These are phyloP conservation scores for Delphinella strobiligena DNA, from an alignment of 2,329 filamentous ascomycete species.

Conservation along the genomic window DNA sequence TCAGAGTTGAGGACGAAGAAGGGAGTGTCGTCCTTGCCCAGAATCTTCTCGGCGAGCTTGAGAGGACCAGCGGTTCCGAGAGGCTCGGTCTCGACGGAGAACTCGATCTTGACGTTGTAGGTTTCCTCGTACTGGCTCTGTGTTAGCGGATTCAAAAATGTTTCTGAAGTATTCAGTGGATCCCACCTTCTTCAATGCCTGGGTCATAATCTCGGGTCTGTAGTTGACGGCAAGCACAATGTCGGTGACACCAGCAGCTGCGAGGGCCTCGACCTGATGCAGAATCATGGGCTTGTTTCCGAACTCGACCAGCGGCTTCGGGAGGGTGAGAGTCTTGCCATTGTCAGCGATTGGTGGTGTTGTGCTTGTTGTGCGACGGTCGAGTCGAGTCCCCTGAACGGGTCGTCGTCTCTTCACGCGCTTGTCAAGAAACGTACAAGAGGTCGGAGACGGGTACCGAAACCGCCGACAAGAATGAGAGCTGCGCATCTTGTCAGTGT, in stretches of 20 bases:
- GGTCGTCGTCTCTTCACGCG: too few species aligned
- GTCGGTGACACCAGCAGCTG: slow-evolving; percentile 87
- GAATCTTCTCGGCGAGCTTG: slow-evolving; percentile 85
- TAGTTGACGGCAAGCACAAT: slow-evolving; percentile 99
- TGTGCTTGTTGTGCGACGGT: too few species aligned
- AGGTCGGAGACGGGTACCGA: slow-evolving; percentile 93
- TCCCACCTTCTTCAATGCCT: slow-evolving; percentile 70
- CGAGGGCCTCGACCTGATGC: slow-evolving; percentile 92
- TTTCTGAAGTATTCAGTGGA: not conserved
- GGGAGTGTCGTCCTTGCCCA: slow-evolving; percentile 84
- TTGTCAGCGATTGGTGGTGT: slow-evolving; percentile 1
- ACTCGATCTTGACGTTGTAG: slow-evolving; percentile 91
- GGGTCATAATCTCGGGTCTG: slow-evolving; percentile 94
- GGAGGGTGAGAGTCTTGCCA: slow-evolving; percentile 80
- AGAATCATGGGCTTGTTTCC: slow-evolving; percentile 99
- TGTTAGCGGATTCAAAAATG: slow-evolving; percentile 21
- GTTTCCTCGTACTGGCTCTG: slow-evolving; percentile 61
- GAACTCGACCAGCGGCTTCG: slow-evolving; percentile 96
- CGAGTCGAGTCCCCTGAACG: too few species aligned
- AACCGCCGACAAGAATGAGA: slow-evolving; percentile 97
- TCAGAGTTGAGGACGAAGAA: slow-evolving; percentile 99
- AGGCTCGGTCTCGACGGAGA: slow-evolving; percentile 92
- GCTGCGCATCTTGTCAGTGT: slow-evolving; percentile 40
- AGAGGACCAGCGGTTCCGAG: slow-evolving; percentile 89
- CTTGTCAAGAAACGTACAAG: slow-evolving; percentile 66